Base-by-base conservation (phyloP, 345 rosid species). In the Erysimum cheiranthoides region DNA sequence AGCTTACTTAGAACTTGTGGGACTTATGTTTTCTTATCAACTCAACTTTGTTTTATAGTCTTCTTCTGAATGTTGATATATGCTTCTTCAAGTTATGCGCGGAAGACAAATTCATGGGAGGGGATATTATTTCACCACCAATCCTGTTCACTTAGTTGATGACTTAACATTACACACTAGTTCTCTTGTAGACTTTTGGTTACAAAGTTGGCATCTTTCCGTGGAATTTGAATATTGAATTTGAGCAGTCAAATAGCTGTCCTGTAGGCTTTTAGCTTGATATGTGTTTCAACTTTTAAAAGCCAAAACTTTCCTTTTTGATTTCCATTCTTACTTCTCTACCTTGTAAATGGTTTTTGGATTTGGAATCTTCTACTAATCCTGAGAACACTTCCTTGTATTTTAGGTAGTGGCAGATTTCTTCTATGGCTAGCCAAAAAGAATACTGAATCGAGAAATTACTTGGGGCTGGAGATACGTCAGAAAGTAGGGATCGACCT, bases 391-490 rank as follows among this genome's bases (percentile, higher is more conserved):
- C 27, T 25, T 32, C 10, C 27, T 35, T 50, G 12, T 25, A 28
- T 69, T 17, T 58, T 87, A 92, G 98, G 98, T 66, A 94, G 97
- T 70, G 98, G 98, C 58, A 89, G 98, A 84, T 90, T 90, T 85
- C 90, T 92, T 70, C 65, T 90, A 40, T 94, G 95, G 97, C 96
- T 87, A 59, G 98, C 95, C 1, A 90, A 87, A 68, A 78, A 66
- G 64, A 85, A 90, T 63, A 73, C 66, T 49, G 83, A 68, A 60
- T 81, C 87, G 0, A 66, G 78, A 79, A 94, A 94, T 76, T 92
- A 86, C 84, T 81, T 94, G 88, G 98, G 98, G 60, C 76, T 94
- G 61, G 98, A 94, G 78, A 94, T 94, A 77, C 85, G 93, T 66
- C 78, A 79, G 74, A 89, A 89, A 83, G 98, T 94, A 92, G 54